These are phyloP conservation scores for Aspergillus avenaceus DNA, from an alignment of 495 filamentous ascomycete species.

Conservation along the genomic window DNA sequence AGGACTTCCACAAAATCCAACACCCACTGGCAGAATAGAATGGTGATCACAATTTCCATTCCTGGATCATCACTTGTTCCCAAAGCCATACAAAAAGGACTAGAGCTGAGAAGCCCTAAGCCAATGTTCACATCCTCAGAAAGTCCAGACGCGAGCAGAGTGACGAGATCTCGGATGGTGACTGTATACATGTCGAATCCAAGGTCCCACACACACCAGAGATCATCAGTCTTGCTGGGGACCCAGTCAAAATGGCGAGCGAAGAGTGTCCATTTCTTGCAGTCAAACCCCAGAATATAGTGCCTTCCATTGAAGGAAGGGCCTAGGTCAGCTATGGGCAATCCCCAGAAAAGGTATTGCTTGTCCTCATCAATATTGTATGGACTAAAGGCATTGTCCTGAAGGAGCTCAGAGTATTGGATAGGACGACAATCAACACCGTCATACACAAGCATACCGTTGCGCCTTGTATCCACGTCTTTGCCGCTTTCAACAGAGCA, in stretches of 20 bases:
- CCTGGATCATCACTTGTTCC: slow-evolving; percentile 20
- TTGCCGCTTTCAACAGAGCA: slow-evolving; percentile 16
- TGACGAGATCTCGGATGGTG: slow-evolving; percentile 13
- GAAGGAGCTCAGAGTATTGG: slow-evolving; percentile 17
- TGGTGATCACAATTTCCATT: slow-evolving; percentile 32
- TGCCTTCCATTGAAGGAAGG: slow-evolving; percentile 9
- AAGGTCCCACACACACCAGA: slow-evolving; percentile 26
- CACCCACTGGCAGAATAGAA: slow-evolving; percentile 33
- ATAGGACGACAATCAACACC: slow-evolving; percentile 22
- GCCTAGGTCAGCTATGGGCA: slow-evolving; percentile 23
- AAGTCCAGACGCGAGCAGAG: slow-evolving; percentile 12
- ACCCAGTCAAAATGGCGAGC: slow-evolving; percentile 26
- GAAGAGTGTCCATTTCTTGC: slow-evolving; percentile 16
- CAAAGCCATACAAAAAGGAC: slow-evolving; percentile 8
- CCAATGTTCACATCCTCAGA: slow-evolving; percentile 6
- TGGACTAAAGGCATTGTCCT: slow-evolving; percentile 4
- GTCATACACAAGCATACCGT: slow-evolving; percentile 22
- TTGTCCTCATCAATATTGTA: slow-evolving; percentile 10
- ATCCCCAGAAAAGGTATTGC: slow-evolving; percentile 20
- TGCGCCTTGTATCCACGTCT: slow-evolving; percentile 9
- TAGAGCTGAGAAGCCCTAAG: slow-evolving; percentile 16
- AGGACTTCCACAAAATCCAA: slow-evolving; percentile 29
- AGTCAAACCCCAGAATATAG: slow-evolving; percentile 32
- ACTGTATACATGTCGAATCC: slow-evolving; percentile 22
- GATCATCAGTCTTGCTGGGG: slow-evolving; percentile 19